Conservation (phyloP, 2,329 filamentous ascomycete genomes). For the Apiospora kogelbergensis region DNA sequence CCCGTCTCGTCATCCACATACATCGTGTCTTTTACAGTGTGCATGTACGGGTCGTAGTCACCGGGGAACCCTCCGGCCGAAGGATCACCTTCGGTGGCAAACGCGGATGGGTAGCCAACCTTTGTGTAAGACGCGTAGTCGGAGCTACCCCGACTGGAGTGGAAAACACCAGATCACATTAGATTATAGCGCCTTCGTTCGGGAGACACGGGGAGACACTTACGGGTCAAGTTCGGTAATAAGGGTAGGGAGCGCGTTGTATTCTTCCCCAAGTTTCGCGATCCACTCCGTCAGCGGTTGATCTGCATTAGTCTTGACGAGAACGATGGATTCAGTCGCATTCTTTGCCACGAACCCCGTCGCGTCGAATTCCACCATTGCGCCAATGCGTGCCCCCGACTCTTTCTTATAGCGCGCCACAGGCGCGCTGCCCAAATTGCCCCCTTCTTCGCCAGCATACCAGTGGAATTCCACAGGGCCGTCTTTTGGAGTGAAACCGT, state of each 20-base stretch:
- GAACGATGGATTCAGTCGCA: constrained; percentile 38
- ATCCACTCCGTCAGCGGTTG: constrained; percentile 36
- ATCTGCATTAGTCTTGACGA: constrained; percentile 39
- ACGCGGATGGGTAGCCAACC: constrained; percentile 38
- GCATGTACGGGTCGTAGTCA: constrained; percentile 39
- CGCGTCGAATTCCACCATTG: constrained; percentile 66
- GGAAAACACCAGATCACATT: neutral
- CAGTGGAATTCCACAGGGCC: constrained; percentile 65
- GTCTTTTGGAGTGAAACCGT: constrained; percentile 31
- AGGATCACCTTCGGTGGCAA: constrained; percentile 39
- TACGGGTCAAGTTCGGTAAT: constrained; percentile 33
- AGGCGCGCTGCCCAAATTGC: constrained; percentile 61
- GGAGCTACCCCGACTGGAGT: constrained; percentile 34
- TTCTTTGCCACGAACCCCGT: constrained; percentile 38
- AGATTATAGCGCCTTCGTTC: neutral
- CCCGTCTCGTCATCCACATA: constrained; percentile 37
- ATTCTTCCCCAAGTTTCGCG: constrained; percentile 33
- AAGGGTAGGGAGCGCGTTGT: constrained; percentile 35
- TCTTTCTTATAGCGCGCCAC: constrained; percentile 68
- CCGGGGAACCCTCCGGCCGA: constrained; percentile 28
- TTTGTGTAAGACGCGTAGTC: constrained; percentile 42
- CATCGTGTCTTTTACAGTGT: constrained; percentile 36
- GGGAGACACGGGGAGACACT: constrained; percentile 10
- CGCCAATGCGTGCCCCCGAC: constrained; percentile 61
- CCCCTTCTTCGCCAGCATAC: constrained; percentile 18